phyloP scores from a whole-genome alignment of 345 rosid species.

The Ceriops tagal region DNA sequence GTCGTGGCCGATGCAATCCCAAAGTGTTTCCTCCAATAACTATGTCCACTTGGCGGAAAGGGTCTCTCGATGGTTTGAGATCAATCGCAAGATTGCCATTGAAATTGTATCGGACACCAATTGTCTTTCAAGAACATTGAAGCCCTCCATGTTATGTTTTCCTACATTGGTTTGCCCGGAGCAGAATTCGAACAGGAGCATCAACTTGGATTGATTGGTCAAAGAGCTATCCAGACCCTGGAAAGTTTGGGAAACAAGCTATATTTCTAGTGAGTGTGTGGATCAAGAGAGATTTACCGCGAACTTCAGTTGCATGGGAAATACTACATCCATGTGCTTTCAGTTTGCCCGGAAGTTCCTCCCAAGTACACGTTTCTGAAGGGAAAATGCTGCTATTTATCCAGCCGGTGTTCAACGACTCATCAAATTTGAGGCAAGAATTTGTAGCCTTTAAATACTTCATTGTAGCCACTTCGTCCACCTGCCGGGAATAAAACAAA shows the following conservation, averaged over 20 bases:
- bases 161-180: constrained; percentile 39
- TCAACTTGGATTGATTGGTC: constrained; percentile 60
- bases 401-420: too few species aligned
- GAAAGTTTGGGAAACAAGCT: constrained; percentile 30
- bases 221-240: constrained; percentile 41
- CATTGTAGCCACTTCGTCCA: too few species aligned
- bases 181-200: constrained; percentile 34
- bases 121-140: constrained; percentile 27
- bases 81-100: constrained; percentile 31
- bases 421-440: too few species aligned
- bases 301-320: constrained; percentile 40
- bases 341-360: constrained; percentile 50
- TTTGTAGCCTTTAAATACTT: too few species aligned
- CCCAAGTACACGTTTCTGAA: constrained; percentile 18
- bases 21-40: constrained; percentile 50
- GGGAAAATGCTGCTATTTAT: too few species aligned
- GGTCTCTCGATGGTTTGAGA: constrained; percentile 50
- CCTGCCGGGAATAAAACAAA: too few species aligned
- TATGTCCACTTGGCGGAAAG: constrained; percentile 15
- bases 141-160: constrained; percentile 46
- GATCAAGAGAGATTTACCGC: constrained; percentile 33
- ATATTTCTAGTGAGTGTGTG: constrained; percentile 33
- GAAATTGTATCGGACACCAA: constrained; percentile 36
- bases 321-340: constrained; percentile 34
- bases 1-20: constrained; percentile 63